Percentiles rank a stretch among this genome's conserved stretches.
Evolutionary conservation across 1,284 basidiomycete species (phyloP).

Genomic region (Tilletia indica): DNA sequence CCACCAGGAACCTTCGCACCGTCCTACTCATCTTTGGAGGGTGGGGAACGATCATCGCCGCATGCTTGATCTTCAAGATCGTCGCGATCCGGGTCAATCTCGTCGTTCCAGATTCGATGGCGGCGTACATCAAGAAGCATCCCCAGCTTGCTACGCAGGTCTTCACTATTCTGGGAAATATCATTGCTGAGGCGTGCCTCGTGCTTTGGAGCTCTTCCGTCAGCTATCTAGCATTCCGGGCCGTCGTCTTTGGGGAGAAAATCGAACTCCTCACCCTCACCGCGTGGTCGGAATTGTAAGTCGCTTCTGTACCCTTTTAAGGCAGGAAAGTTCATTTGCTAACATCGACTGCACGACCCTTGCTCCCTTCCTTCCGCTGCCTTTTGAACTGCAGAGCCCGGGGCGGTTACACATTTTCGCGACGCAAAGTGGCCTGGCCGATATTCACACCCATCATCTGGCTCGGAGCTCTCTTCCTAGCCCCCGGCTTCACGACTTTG

Average conservation of each 20-base stretch:
- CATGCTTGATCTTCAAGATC: neutral
- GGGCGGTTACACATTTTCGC: too few relatives aligned
- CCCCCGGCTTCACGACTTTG: conserved; percentile 7
- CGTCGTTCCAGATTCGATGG: neutral
- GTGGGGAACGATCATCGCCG: neutral
- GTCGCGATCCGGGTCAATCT: neutral
- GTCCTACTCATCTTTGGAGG: neutral
- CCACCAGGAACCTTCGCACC: neutral
- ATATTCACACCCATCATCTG: neutral
- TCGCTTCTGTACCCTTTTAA: too few relatives aligned
- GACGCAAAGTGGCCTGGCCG: too few relatives aligned
- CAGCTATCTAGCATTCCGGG: neutral
- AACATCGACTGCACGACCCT: too few relatives aligned
- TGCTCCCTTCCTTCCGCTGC: too few relatives aligned
- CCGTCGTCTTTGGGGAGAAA: neutral
- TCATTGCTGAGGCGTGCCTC: neutral
- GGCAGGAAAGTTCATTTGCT: too few relatives aligned
- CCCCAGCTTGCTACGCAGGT: neutral
- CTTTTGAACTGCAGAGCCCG: too few relatives aligned
- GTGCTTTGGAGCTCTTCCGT: neutral
- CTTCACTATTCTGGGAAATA: neutral
- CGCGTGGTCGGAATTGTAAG: neutral
- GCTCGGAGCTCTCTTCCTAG: neutral
- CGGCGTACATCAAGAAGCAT: neutral
- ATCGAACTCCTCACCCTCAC: neutral